phyloP scores from a whole-genome alignment of 345 rosid species.

The Capsella bursapastoris region DNA sequence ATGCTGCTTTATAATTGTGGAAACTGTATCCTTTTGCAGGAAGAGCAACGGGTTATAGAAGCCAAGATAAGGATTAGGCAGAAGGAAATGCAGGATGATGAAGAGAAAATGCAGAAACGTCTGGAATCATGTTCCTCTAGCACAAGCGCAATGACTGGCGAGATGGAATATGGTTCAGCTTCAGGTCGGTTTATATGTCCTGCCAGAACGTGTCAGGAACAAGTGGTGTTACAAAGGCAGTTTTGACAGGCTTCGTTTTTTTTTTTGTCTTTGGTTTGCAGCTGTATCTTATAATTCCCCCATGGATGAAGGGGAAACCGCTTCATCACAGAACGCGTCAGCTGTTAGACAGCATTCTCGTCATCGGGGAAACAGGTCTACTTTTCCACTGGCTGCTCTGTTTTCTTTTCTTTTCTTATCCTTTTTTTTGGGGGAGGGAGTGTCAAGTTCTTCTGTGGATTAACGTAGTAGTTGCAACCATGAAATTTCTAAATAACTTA shows the following conservation, averaged over 20 bases:
- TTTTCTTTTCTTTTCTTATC: neutral
- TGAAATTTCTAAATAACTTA: neutral
- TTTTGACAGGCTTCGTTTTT: constrained; percentile 18
- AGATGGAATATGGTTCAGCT: constrained; percentile 57
- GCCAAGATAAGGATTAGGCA: constrained; percentile 90
- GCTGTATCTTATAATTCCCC: constrained; percentile 59
- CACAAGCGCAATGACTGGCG: constrained; percentile 53
- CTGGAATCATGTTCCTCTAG: constrained; percentile 71
- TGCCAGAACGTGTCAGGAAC: constrained; percentile 10
- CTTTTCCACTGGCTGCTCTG: constrained; percentile 7
- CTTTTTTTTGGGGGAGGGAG: neutral
- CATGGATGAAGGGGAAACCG: constrained; percentile 55
- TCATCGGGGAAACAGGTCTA: constrained; percentile 66
- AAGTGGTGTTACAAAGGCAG: neutral
- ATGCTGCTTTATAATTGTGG: neutral
- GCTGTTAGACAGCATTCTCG: constrained; percentile 53
- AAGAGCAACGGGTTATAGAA: constrained; percentile 97
- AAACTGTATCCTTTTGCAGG: constrained; percentile 52
- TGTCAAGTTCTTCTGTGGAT: neutral
- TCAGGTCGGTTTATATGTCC: constrained; percentile 51
- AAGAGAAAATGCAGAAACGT: constrained; percentile 83
- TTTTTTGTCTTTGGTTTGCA: constrained; percentile 38
- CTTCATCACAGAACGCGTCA: constrained; percentile 52
- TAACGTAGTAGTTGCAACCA: neutral
- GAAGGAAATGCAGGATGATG: constrained; percentile 87